Evolutionary conservation across 73 alveolate genomes (phyloP).

Genomic region (Loxodes magnus): DNA sequence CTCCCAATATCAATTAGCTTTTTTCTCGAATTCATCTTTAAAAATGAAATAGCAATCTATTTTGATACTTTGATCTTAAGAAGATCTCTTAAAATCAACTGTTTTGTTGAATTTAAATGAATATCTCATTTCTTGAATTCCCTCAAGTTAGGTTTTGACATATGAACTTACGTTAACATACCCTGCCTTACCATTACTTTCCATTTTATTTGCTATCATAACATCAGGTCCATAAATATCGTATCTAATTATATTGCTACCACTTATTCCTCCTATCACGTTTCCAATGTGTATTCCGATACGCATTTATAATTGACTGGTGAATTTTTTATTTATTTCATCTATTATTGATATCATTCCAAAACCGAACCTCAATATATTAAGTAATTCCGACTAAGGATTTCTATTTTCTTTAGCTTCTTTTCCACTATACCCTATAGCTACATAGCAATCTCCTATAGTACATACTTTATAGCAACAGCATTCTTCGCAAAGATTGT

Average conservation of each 20-base stretch:
- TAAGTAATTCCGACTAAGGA: constrained; percentile 76
- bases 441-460: constrained; percentile 97
- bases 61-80: too few relatives aligned
- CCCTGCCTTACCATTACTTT: constrained; percentile 9
- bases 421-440: constrained; percentile 77
- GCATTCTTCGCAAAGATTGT: constrained; percentile 70
- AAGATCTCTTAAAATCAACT: too few relatives aligned
- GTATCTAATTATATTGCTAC: constrained; percentile 11
- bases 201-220: constrained; percentile 6
- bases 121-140: too few relatives aligned
- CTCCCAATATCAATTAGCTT: too few relatives aligned
- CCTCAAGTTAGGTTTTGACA: too few relatives aligned
- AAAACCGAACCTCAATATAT: constrained; percentile 83
- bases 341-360: constrained; percentile 86
- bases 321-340: constrained; percentile 55
- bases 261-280: constrained; percentile 5
- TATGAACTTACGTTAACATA: constrained; percentile 6
- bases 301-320: constrained; percentile 68
- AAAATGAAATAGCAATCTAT: too few relatives aligned
- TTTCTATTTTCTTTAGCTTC: constrained; percentile 65
- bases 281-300: constrained; percentile 84
- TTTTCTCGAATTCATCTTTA: too few relatives aligned
- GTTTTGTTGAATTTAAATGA: too few relatives aligned
- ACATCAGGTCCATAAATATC: constrained; percentile 20
- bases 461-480: constrained; percentile 91